A percentile compares a stretch with the other conserved stretches of the same genome.
Evolutionary conservation across 345 rosid genomes (phyloP).

Genomic region (Nasturtium officinale): DNA sequence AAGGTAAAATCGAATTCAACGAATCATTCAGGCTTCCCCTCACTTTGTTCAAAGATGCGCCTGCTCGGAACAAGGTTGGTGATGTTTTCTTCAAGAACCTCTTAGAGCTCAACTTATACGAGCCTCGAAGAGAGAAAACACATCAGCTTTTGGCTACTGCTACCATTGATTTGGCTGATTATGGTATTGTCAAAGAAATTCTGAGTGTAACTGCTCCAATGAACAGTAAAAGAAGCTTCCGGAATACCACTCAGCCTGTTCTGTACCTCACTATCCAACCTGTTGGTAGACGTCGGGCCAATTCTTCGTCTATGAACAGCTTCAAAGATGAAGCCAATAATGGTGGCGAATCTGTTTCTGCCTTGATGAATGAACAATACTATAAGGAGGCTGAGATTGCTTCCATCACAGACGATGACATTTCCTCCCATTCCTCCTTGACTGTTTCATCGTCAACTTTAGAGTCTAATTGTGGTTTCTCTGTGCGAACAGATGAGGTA

Average conservation of each 20-base stretch:
- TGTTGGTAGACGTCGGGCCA: conserved; percentile 43
- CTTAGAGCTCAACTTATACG: conserved; percentile 76
- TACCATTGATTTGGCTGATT: conserved; percentile 72
- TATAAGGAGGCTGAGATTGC: conserved; percentile 79
- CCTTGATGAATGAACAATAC: conserved; percentile 75
- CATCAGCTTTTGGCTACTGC: conserved; percentile 78
- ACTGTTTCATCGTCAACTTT: conserved; percentile 52
- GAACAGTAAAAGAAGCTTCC: conserved; percentile 74
- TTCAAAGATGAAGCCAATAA: conserved; percentile 53
- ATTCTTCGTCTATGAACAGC: conserved; percentile 50
- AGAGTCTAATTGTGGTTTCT: conserved; percentile 53
- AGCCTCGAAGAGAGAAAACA: conserved; percentile 85
- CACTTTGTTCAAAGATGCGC: conserved; percentile 57
- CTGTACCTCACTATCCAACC: conserved; percentile 66
- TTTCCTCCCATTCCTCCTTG: conserved; percentile 77
- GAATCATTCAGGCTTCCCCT: conserved; percentile 78
- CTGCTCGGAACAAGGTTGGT: conserved; percentile 50
- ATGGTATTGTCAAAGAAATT: conserved; percentile 60
- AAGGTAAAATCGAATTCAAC: conserved; percentile 84
- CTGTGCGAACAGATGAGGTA: conserved; percentile 56
- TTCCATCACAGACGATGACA: conserved; percentile 76
- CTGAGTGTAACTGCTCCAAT: conserved; percentile 60
- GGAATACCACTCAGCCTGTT: conserved; percentile 73
- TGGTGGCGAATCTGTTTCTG: conserved; percentile 69
- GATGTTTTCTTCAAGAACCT: conserved; percentile 65